A percentile compares a stretch with the other conserved stretches of the same genome.
Evolutionary conservation across 2,329 filamentous ascomycete species (phyloP).

Genomic region (Phialophora verrucosa): DNA sequence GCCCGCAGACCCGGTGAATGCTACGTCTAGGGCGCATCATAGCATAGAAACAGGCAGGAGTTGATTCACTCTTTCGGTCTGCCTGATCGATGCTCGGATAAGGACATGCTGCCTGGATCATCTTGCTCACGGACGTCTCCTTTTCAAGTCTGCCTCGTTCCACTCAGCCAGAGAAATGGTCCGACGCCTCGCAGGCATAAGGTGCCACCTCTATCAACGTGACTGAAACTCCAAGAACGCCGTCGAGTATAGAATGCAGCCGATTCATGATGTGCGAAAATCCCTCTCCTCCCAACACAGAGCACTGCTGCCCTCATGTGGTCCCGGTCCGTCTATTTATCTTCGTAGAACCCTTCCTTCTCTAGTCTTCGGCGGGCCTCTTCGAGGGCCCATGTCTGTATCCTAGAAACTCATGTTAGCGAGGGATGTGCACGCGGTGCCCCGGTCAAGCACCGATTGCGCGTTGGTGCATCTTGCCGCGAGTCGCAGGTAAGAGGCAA

Average conservation of each 20-base stretch:
- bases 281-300: background rate
- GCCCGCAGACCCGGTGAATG: background rate
- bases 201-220: background rate
- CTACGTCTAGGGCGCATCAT: too few species aligned
- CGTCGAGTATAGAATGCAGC: background rate
- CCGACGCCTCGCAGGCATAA: background rate
- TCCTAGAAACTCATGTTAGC: conserved; percentile 62
- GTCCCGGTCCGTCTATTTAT: conserved; percentile 47
- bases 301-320: background rate
- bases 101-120: background rate
- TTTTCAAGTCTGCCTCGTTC: background rate
- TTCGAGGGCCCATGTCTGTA: conserved; percentile 99
- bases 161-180: background rate
- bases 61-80: background rate
- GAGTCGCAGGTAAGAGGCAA: background rate
- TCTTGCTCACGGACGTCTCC: background rate
- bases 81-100: background rate
- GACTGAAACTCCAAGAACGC: conserved; percentile 4
- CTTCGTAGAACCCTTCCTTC: conserved; percentile 89
- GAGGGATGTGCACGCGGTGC: background rate
- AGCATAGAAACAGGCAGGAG: background rate
- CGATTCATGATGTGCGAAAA: conserved; percentile 7
- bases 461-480: background rate
- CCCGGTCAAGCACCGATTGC: background rate
- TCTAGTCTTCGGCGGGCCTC: conserved; percentile 95